Evolutionary conservation across 1,284 basidiomycete species (phyloP).

Genomic region (Rhodotorula sp.): DNA sequence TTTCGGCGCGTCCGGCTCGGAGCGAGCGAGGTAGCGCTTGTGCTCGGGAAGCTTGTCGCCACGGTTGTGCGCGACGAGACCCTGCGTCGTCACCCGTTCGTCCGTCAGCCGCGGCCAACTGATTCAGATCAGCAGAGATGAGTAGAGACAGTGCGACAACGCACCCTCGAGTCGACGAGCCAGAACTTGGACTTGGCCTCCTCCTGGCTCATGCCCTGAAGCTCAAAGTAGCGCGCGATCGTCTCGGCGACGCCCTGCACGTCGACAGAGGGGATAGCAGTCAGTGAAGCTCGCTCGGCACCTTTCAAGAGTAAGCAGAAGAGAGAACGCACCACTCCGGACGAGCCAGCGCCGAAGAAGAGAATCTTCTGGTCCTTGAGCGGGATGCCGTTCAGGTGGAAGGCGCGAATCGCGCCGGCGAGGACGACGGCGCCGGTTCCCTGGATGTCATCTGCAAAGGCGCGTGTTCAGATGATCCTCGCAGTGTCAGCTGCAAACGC

Average conservation of each 20-base stretch:
- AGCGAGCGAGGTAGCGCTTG: slow-evolving; percentile 76
- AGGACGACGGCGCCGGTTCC: slow-evolving; percentile 89
- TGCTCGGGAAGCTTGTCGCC: slow-evolving; percentile 69
- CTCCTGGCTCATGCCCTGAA: slow-evolving; percentile 66
- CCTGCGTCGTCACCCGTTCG: slow-evolving; percentile 52
- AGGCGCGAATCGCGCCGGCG: slow-evolving; percentile 85
- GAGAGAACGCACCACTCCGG: slow-evolving; percentile 58
- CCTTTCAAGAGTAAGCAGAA: neutral
- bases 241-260: slow-evolving; percentile 74
- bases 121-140: too few species aligned
- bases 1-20: slow-evolving; percentile 71
- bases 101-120: neutral
- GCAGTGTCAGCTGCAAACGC: neutral
- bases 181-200: slow-evolving; percentile 77
- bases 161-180: slow-evolving; percentile 70
- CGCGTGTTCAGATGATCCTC: too few species aligned
- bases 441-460: slow-evolving; percentile 48
- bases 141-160: slow-evolving; percentile 13
- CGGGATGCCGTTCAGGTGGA: slow-evolving; percentile 67
- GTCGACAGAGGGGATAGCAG: neutral
- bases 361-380: slow-evolving; percentile 78
- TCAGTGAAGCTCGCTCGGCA: neutral
- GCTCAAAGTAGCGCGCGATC: slow-evolving; percentile 81
- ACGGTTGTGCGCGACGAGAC: slow-evolving; percentile 66
- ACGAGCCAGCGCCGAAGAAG: slow-evolving; percentile 85